Evolutionary conservation across 768 basidiomycete genomes (phyloP).

Genomic region (Tylopilus subfusipes): DNA sequence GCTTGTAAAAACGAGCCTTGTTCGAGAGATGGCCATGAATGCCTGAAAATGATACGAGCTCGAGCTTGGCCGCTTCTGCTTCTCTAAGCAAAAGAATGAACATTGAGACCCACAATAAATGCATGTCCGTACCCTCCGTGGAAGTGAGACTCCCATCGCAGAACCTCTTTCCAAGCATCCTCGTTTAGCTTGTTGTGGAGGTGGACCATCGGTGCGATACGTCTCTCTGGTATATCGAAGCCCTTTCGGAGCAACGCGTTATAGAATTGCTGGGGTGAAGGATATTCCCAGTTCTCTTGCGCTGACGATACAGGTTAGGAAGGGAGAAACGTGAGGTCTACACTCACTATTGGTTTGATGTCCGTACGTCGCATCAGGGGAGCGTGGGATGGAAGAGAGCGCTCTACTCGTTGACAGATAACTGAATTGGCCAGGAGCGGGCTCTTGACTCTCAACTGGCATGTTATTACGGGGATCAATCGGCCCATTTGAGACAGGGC

Average conservation of each 20-base stretch:
- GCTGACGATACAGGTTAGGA: neutral
- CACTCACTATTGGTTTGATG: conserved; percentile 11
- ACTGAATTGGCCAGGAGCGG: neutral
- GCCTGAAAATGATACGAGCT: conserved; percentile 12
- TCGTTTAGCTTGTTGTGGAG: conserved; percentile 13
- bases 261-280: conserved; percentile 14
- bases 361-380: conserved; percentile 6
- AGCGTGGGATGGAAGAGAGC: conserved; percentile 7
- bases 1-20: conserved; percentile 7
- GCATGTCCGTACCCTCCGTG: conserved; percentile 10
- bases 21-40: conserved; percentile 15
- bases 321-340: neutral
- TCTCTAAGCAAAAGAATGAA: neutral
- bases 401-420: neutral
- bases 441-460: conserved; percentile 10
- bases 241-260: conserved; percentile 12
- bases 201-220: conserved; percentile 2
- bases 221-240: conserved; percentile 1
- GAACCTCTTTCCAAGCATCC: conserved; percentile 7
- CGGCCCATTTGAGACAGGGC: neutral
- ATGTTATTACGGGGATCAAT: conserved; percentile 11
- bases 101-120: neutral
- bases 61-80: conserved; percentile 3
- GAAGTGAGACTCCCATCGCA: conserved; percentile 14
- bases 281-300: conserved; percentile 12